phyloP scores from a whole-genome alignment of 805 yeast species.

The Ascoidea rubescens region DNA sequence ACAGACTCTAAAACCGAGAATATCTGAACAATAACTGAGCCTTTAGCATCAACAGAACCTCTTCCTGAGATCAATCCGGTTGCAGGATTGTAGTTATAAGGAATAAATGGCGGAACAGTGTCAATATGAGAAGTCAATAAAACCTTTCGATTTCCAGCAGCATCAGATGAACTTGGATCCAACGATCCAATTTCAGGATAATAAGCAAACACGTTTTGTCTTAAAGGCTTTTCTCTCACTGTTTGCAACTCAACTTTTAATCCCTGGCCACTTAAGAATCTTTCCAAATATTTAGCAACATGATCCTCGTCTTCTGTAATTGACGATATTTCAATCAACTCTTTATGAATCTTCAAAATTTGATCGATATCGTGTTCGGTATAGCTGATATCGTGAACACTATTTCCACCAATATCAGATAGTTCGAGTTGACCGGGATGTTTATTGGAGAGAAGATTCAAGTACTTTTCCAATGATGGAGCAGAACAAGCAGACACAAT shows the following conservation, averaged over 20 bases:
- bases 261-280: slow-evolving; percentile 23
- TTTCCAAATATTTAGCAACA: slow-evolving; percentile 21
- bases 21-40: slow-evolving; percentile 50
- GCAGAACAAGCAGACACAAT: too few relatives aligned
- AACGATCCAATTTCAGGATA: slow-evolving; percentile 15
- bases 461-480: too few relatives aligned
- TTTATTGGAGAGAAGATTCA: too few relatives aligned
- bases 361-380: neutral
- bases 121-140: slow-evolving; percentile 37
- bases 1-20: slow-evolving; percentile 36
- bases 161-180: neutral
- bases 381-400: too few relatives aligned
- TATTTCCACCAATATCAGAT: too few relatives aligned
- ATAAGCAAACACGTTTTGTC: slow-evolving; percentile 33
- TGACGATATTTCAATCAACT: neutral
- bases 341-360: neutral
- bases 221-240: slow-evolving; percentile 15
- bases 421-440: too few relatives aligned
- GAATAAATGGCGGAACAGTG: slow-evolving; percentile 39
- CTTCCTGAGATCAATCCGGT: slow-evolving; percentile 15
- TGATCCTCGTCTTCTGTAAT: slow-evolving; percentile 15
- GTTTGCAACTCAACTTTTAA: slow-evolving; percentile 26
- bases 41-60: slow-evolving; percentile 63
- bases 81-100: slow-evolving; percentile 20
- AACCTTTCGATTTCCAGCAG: slow-evolving; percentile 21